A percentile compares a stretch with the other conserved stretches of the same genome.
Conservation (phyloP, 2,329 filamentous ascomycete species). For the Apiospora saccharicola region DNA sequence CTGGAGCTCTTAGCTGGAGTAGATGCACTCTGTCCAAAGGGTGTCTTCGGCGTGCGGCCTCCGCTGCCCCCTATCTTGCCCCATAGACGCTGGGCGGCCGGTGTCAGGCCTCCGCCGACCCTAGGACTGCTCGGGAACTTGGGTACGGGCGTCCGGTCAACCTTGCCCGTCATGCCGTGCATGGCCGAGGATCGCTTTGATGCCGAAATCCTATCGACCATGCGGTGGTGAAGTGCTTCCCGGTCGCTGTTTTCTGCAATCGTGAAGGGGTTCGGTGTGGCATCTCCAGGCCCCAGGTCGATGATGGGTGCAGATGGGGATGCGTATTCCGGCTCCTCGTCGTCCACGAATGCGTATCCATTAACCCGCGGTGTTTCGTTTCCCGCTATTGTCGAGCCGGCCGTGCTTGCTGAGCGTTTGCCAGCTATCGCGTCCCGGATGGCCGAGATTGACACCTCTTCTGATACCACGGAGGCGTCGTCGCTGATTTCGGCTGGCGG, state of each 20-base stretch:
- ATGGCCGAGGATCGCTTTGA: constrained; percentile 71
- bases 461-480: constrained; percentile 57
- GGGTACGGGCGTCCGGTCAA: constrained; percentile 68
- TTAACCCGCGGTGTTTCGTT: constrained; percentile 89
- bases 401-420: constrained; percentile 66
- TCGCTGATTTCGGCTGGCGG: constrained; percentile 55
- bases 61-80: constrained; percentile 62
- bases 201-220: constrained; percentile 83
- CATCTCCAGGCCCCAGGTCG: constrained; percentile 65
- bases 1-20: constrained; percentile 45
- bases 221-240: constrained; percentile 82
- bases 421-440: constrained; percentile 86
- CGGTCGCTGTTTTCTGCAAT: constrained; percentile 77
- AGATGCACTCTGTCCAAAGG: constrained; percentile 52
- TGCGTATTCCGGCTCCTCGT: constrained; percentile 66
- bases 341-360: constrained; percentile 93
- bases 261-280: constrained; percentile 81
- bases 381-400: constrained; percentile 66
- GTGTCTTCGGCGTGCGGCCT: constrained; percentile 45
- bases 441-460: constrained; percentile 81
- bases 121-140: constrained; percentile 73
- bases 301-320: constrained; percentile 53
- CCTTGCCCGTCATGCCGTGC: constrained; percentile 66
- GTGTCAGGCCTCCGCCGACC: constrained; percentile 68
- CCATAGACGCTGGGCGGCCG: constrained; percentile 75